These are phyloP conservation scores for Coniophora puteana DNA, from an alignment of 1,284 basidiomycete species.

Conservation along the genomic window DNA sequence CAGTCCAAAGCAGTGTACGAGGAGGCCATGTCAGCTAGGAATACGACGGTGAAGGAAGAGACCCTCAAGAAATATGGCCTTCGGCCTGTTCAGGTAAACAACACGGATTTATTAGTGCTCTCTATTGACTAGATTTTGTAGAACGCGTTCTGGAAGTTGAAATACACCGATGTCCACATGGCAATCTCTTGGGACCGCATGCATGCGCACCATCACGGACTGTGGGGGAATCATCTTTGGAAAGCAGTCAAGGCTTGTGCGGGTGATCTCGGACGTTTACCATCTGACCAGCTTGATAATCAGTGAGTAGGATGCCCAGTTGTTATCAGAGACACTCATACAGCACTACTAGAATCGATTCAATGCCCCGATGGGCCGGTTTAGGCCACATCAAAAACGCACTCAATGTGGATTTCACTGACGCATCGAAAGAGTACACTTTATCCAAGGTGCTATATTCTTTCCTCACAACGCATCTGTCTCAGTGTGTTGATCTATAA, in stretches of 20 bases:
- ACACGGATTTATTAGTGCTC: neutral
- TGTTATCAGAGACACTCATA: too few species aligned
- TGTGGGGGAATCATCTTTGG: constrained; percentile 7
- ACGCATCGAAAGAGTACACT: constrained; percentile 3
- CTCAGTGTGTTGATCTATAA: too few species aligned
- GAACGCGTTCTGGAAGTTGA: constrained; percentile 12
- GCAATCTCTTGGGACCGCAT: constrained; percentile 1
- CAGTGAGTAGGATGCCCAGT: too few species aligned
- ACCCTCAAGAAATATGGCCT: constrained; percentile 1
- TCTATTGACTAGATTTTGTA: neutral
- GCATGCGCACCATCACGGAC: constrained; percentile 2
- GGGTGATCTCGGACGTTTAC: constrained; percentile 6
- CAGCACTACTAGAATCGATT: constrained; percentile 1
- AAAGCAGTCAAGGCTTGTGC: neutral
- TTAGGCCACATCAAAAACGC: constrained; percentile 3
- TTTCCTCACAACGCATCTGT: too few species aligned
- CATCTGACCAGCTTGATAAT: constrained; percentile 17
- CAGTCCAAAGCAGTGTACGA: neutral
- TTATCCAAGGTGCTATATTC: constrained; percentile 7
- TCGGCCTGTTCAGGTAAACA: constrained; percentile 3
- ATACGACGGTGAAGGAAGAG: constrained; percentile 1
- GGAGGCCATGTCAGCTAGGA: neutral
- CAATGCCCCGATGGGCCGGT: neutral
- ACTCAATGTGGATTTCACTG: neutral
- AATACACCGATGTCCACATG: neutral